Conservation (phyloP, 75 land plant genomes). For the Selaginella tamariscina region DNA sequence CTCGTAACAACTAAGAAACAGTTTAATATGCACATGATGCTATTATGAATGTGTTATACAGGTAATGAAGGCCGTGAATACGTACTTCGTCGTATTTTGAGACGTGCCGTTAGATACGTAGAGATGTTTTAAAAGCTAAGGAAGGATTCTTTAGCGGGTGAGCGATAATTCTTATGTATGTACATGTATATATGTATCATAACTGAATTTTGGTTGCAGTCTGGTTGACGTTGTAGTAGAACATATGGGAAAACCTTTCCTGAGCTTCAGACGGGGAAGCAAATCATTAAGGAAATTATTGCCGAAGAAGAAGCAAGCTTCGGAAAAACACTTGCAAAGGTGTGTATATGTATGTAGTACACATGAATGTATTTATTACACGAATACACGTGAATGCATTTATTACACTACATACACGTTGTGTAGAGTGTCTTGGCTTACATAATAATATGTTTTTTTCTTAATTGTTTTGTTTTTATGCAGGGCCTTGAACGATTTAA, state of each 20-base stretch:
- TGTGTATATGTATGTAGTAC: conserved; percentile 2
- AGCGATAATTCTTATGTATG: background rate
- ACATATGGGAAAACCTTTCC: conserved; percentile 82
- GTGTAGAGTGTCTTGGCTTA: too few species aligned
- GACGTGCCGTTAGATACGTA: conserved; percentile 88
- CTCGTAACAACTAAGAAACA: background rate
- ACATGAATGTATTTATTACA: background rate
- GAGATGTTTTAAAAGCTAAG: conserved; percentile 76
- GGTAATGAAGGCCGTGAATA: conserved; percentile 96
- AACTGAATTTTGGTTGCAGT: conserved; percentile 19
- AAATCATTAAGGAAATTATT: conserved; percentile 52
- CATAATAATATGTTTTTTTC: too few species aligned
- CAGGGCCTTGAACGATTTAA: conserved; percentile 94
- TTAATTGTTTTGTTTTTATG: conserved; percentile 4
- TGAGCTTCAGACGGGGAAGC: conserved; percentile 59
- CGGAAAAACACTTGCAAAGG: conserved; percentile 78
- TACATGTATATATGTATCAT: background rate
- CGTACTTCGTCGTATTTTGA: conserved; percentile 81
- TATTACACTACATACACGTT: too few species aligned
- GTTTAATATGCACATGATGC: background rate
- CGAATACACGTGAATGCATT: too few species aligned
- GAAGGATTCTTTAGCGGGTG: conserved; percentile 95
- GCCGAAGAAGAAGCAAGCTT: conserved; percentile 88
- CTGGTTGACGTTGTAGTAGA: conserved; percentile 58
- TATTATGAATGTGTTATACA: conserved; percentile 17